Evolutionary conservation across 2,329 filamentous ascomycete species (phyloP).

Genomic region (Dichotomopilus funicola): DNA sequence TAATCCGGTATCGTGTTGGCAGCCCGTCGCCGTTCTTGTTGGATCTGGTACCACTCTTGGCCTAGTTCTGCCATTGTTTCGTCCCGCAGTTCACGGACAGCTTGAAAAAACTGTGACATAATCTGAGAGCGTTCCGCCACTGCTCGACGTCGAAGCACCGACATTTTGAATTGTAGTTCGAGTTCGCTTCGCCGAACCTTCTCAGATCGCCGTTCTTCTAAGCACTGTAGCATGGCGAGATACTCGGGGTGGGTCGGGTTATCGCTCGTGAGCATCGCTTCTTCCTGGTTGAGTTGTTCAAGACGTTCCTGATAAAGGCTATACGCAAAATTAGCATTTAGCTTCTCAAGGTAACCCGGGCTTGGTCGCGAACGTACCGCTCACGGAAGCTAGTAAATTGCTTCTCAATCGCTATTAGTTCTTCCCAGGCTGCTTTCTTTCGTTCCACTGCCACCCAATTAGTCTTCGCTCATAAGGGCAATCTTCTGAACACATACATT

Average conservation of each 20-base stretch:
- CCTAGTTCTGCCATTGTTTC: constrained; percentile 72
- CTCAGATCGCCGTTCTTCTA: constrained; percentile 74
- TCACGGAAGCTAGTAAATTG: constrained; percentile 84
- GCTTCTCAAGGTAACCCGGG: not conserved
- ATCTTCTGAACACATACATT: constrained; percentile 40
- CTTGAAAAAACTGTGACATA: constrained; percentile 86
- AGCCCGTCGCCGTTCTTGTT: constrained; percentile 65
- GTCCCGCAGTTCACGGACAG: constrained; percentile 76
- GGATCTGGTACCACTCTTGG: constrained; percentile 86
- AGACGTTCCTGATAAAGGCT: constrained; percentile 87
- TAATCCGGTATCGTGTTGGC: constrained; percentile 77
- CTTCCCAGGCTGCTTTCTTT: constrained; percentile 73
- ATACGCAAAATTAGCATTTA: constrained; percentile 20
- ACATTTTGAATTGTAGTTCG: constrained; percentile 65
- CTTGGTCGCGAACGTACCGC: constrained; percentile 44
- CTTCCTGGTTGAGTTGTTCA: constrained; percentile 67
- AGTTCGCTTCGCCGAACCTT: constrained; percentile 71
- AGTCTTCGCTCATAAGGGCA: not conserved
- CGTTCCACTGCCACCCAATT: constrained; percentile 54
- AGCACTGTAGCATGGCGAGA: constrained; percentile 78
- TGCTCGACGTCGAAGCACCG: constrained; percentile 66
- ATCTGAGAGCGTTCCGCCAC: constrained; percentile 79
- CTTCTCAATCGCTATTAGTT: constrained; percentile 73
- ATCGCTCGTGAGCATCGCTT: constrained; percentile 52
- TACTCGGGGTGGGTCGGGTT: constrained; percentile 83